Percentiles rank a stretch among this genome's conserved stretches.
phyloP scores from a whole-genome alignment of 2,329 filamentous ascomycete genomes.

The Furcasterigmium sp. region DNA sequence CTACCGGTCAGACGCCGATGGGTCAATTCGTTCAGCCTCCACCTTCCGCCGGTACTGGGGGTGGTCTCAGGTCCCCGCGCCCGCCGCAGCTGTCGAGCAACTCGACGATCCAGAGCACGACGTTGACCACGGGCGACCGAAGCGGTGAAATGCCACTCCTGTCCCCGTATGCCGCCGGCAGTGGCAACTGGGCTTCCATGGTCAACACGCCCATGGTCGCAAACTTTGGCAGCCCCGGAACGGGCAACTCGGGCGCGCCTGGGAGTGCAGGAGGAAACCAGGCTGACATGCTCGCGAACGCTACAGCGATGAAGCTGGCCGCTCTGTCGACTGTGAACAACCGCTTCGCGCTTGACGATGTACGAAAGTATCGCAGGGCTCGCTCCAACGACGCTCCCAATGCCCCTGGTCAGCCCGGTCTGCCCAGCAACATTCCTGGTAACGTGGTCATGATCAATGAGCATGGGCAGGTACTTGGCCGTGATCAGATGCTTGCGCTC shows the following conservation, averaged over 20 bases:
- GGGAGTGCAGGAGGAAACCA: conserved; percentile 49
- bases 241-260: conserved; percentile 23
- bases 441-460: conserved; percentile 95
- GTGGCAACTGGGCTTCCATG: conserved; percentile 97
- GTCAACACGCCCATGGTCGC: conserved; percentile 94
- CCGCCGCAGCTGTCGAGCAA: conserved; percentile 64
- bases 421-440: conserved; percentile 52
- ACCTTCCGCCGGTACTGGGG: conserved; percentile 50
- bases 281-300: conserved; percentile 97
- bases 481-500: conserved; percentile 78
- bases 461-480: conserved; percentile 78
- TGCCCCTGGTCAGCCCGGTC: conserved; percentile 10
- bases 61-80: conserved; percentile 73
- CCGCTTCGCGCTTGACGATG: conserved; percentile 92
- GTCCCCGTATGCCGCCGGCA: conserved; percentile 74
- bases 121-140: conserved; percentile 67
- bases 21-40: conserved; percentile 89
- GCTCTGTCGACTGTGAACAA: conserved; percentile 98
- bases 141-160: conserved; percentile 72
- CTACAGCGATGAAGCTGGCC: conserved; percentile 97
- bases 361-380: conserved; percentile 89
- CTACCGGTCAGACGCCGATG: conserved; percentile 53
- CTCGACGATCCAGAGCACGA: conserved; percentile 76
- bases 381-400: conserved; percentile 79
- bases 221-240: conserved; percentile 60